Evolutionary conservation across 805 yeast species (phyloP).

Genomic region (Wickerhamiella domercqiae): DNA sequence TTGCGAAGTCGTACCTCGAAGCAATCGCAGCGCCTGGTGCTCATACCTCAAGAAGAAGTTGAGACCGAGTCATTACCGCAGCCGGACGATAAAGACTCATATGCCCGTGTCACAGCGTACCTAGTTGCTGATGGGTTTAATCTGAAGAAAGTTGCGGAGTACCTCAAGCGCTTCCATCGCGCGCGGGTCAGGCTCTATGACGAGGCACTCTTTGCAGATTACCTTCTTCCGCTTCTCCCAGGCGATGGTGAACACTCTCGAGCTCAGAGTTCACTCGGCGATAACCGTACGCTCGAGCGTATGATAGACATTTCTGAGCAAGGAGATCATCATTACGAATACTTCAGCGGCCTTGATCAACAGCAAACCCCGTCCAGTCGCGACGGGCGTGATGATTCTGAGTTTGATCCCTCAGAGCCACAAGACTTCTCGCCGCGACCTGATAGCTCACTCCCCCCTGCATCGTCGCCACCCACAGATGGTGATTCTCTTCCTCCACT

Average conservation of each 20-base stretch:
- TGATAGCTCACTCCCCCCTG: neutral
- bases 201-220: slow-evolving; percentile 86
- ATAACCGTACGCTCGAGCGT: slow-evolving; percentile 47
- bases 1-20: slow-evolving; percentile 53
- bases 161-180: slow-evolving; percentile 54
- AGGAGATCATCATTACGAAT: slow-evolving; percentile 83
- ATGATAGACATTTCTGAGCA: slow-evolving; percentile 69
- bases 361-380: slow-evolving; percentile 26
- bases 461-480: neutral
- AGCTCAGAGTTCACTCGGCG: slow-evolving; percentile 24
- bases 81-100: slow-evolving; percentile 31
- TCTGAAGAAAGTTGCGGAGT: slow-evolving; percentile 44
- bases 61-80: slow-evolving; percentile 3
- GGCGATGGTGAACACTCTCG: slow-evolving; percentile 35
- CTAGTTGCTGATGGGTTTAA: slow-evolving; percentile 73
- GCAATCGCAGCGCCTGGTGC: slow-evolving; percentile 69
- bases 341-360: slow-evolving; percentile 39
- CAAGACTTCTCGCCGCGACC: slow-evolving; percentile 52
- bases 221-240: slow-evolving; percentile 70
- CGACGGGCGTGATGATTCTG: slow-evolving; percentile 18
- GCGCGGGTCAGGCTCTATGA: slow-evolving; percentile 80
- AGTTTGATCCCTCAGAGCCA: slow-evolving; percentile 88
- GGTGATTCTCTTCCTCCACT: neutral
- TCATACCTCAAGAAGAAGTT: slow-evolving; percentile 31
- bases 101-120: slow-evolving; percentile 83